Evolutionary conservation across 2,329 filamentous ascomycete genomes (phyloP).

Genomic region (Fusarium irregulare): DNA sequence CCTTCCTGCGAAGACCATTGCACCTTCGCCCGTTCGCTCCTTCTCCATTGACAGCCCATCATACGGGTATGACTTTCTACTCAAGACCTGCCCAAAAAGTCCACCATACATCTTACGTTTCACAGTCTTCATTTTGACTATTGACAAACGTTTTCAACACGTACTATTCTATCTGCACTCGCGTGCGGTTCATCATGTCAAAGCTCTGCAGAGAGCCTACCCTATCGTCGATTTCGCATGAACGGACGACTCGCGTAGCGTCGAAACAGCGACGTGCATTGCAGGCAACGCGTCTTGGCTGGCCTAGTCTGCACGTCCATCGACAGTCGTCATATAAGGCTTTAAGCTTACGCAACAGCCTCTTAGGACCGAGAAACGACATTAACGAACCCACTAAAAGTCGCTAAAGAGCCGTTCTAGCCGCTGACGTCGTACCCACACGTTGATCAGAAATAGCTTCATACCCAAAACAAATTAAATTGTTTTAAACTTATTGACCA

Average conservation of each 20-base stretch:
- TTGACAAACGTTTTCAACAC: neutral
- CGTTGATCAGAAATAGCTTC: neutral
- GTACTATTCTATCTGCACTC: neutral
- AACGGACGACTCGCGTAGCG: neutral
- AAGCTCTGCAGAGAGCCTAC: neutral
- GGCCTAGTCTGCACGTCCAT: too few relatives aligned
- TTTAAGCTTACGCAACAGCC: neutral
- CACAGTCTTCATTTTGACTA: too few relatives aligned
- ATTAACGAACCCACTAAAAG: neutral
- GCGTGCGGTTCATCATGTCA: neutral
- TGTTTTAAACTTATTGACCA: neutral
- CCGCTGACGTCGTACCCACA: neutral
- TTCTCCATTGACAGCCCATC: neutral
- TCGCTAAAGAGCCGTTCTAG: neutral
- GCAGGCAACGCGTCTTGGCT: neutral
- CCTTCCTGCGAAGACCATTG: neutral
- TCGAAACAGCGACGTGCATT: neutral
- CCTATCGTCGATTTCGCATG: neutral
- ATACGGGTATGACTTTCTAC: rapidly evolving
- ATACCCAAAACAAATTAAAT: neutral
- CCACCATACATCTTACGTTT: too few relatives aligned
- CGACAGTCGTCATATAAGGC: neutral
- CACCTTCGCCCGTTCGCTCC: neutral
- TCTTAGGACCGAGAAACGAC: neutral
- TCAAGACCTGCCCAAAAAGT: neutral